Percentiles rank a stretch among this genome's conserved stretches.
phyloP scores from a whole-genome alignment of 371 early-diverging fungal genomes.

The Syncephalis plumigaleata region DNA sequence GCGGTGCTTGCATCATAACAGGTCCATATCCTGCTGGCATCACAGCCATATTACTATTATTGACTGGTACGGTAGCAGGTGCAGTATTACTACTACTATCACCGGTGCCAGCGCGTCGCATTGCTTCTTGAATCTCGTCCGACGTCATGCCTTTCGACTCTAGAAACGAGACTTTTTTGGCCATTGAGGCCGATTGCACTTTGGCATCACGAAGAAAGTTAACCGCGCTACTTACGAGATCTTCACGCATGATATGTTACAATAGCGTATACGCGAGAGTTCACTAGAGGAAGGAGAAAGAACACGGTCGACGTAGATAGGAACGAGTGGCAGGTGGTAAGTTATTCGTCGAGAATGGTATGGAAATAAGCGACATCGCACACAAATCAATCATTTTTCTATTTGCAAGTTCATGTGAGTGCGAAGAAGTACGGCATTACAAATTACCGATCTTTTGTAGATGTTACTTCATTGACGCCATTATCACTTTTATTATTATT shows the following conservation, averaged over 20 bases:
- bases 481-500: no score
- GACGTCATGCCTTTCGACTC: conserved; percentile 87
- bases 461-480: no score
- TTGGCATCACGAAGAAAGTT: conserved; percentile 86
- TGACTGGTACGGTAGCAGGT: conserved; percentile 11
- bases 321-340: no score
- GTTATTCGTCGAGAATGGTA: no score
- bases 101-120: conserved; percentile 38
- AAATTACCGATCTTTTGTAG: no score
- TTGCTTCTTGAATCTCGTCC: conserved; percentile 84
- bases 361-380: no score
- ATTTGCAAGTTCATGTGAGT: no score
- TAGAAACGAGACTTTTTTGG: conserved; percentile 83
- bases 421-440: no score
- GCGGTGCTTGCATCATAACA: conserved; percentile 10
- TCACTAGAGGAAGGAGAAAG: no score
- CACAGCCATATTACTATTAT: conserved; percentile 10
- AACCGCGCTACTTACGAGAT: conserved; percentile 72
- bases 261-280: no score
- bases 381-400: no score
- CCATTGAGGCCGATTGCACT: conserved; percentile 70
- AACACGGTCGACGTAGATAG: no score
- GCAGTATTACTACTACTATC: conserved; percentile 5
- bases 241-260: conserved; percentile 24
- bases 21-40: conserved; percentile 8